A percentile compares a stretch with the other conserved stretches of the same genome.
Evolutionary conservation across 352 stramenopile genomes (phyloP).

Genomic region (Phytophthora nicotianae): DNA sequence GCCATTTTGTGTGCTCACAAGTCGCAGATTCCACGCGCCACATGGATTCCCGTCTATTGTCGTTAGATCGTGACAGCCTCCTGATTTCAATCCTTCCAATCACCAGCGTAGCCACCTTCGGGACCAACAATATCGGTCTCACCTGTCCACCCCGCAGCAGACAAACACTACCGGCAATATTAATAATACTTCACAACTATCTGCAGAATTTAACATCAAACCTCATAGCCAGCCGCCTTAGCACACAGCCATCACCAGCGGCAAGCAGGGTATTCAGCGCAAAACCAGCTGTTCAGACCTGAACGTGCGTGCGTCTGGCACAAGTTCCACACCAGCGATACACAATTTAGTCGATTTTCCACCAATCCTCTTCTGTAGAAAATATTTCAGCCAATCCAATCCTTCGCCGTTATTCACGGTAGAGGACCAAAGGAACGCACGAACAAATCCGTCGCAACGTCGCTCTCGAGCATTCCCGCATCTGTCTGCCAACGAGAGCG

Average conservation of each 20-base stretch:
- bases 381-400: slow-evolving; percentile 8
- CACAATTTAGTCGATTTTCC: neutral
- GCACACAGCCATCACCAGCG: slow-evolving; percentile 10
- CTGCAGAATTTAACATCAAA: too few relatives aligned
- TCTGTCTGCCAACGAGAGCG: neutral
- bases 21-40: slow-evolving; percentile 10
- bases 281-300: slow-evolving; percentile 9
- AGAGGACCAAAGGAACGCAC: slow-evolving; percentile 2
- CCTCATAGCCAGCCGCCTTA: neutral
- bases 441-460: slow-evolving; percentile 2
- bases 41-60: slow-evolving; percentile 10
- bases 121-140: slow-evolving; percentile 8
- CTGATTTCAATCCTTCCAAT: slow-evolving; percentile 27
- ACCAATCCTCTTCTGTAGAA: slow-evolving; percentile 1
- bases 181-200: too few relatives aligned
- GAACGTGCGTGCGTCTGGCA: slow-evolving; percentile 5
- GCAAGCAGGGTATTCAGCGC: slow-evolving; percentile 8
- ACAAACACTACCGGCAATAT: too few relatives aligned
- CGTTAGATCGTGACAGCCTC: slow-evolving; percentile 4
- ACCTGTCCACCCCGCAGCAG: slow-evolving; percentile 1
- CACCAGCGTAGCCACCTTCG: slow-evolving; percentile 6
- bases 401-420: neutral
- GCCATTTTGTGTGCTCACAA: neutral
- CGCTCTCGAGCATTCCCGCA: slow-evolving; percentile 18
- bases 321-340: slow-evolving; percentile 1